Evolutionary conservation across 2,329 filamentous ascomycete species (phyloP).

Genomic region (Epichloe glyceriae): DNA sequence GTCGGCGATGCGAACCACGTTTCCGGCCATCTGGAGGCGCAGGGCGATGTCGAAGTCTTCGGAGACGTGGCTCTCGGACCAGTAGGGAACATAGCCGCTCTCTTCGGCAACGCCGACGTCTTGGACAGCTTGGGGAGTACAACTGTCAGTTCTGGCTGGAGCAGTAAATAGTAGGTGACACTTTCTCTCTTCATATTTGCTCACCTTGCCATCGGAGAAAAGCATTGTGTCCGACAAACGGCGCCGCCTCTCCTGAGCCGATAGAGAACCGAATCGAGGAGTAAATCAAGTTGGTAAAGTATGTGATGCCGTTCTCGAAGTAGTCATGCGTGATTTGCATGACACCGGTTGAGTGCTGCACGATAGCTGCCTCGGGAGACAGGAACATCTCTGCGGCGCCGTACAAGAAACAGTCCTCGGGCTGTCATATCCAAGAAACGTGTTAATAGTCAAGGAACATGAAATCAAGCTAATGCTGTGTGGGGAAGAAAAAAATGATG

Average conservation of each 20-base stretch:
- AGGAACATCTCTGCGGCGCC: slow-evolving; percentile 60
- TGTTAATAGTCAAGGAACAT: not conserved
- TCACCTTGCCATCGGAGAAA: slow-evolving; percentile 51
- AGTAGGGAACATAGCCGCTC: slow-evolving; percentile 50
- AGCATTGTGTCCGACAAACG: slow-evolving; percentile 69
- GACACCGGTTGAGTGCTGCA: slow-evolving; percentile 61
- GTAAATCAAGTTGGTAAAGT: slow-evolving; percentile 70
- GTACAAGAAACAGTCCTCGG: slow-evolving; percentile 53
- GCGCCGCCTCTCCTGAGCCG: slow-evolving; percentile 57
- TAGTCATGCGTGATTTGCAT: slow-evolving; percentile 63
- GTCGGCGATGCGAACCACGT: slow-evolving; percentile 53
- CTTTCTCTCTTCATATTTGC: not conserved
- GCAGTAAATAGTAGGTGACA: not conserved
- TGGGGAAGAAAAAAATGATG: not conserved
- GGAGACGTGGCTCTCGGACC: slow-evolving; percentile 64
- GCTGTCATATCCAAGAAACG: slow-evolving; percentile 14
- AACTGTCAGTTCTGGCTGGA: not conserved
- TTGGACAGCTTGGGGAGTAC: slow-evolving; percentile 17
- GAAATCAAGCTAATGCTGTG: not conserved
- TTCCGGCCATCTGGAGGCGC: slow-evolving; percentile 55
- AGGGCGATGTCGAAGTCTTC: slow-evolving; percentile 69
- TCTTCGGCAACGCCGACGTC: slow-evolving; percentile 15
- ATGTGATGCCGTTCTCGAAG: slow-evolving; percentile 63
- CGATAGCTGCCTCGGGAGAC: slow-evolving; percentile 55
- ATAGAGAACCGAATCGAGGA: slow-evolving; percentile 59